Evolutionary conservation across 1,284 basidiomycete genomes (phyloP), one percentile per base, ranked within the genome.

Genomic region (Cryptococcus maquisensis): DNA sequence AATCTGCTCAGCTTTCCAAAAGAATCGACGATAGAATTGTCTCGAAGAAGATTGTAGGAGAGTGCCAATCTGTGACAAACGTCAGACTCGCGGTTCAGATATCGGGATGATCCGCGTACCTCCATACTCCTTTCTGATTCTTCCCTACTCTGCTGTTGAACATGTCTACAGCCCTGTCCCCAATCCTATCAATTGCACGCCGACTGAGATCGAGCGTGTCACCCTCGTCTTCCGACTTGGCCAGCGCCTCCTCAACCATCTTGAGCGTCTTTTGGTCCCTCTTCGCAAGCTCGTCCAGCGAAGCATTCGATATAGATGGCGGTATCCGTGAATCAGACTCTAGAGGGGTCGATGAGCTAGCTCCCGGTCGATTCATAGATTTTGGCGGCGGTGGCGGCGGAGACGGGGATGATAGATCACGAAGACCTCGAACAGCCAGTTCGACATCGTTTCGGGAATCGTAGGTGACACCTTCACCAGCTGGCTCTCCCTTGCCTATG

Each of bases 131-230:
- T 46, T 79, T 79, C 21, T 78, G 77, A 55, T 79, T 79, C 66
- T 78, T 81, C 24, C 84, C 83, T 13, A 84, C 79, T 18, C 84
- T 85, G 10, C 54, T 53, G 12, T 62, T 56, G 41, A 96, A 82
- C 67, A 87, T 84, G 59, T 87, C 82, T 9, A 85, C 86, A 32
- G 86, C 87, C 40, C 82, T 81, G 60, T 84, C 82, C 18, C 84
- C 84, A 32, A 96, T 83, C 56, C 89, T 84, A 4, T 84, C 83
- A 38, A 96, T 79, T 40, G 81, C 81, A 72, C 86, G 83, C 72
- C 89, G 85, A 52, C 87, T 84, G 52, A 96, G 81, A 68, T 90
- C 85, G 52, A 96, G 79, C 5, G 91, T 94, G 52, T 83, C 82
- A 18, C 90, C 90, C 54, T 81, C 77, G 77, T 95, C 90, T 5